phyloP scores from a whole-genome alignment of 192 early-diverging fungal genomes.

The Phlyctochytrium arcticum region DNA sequence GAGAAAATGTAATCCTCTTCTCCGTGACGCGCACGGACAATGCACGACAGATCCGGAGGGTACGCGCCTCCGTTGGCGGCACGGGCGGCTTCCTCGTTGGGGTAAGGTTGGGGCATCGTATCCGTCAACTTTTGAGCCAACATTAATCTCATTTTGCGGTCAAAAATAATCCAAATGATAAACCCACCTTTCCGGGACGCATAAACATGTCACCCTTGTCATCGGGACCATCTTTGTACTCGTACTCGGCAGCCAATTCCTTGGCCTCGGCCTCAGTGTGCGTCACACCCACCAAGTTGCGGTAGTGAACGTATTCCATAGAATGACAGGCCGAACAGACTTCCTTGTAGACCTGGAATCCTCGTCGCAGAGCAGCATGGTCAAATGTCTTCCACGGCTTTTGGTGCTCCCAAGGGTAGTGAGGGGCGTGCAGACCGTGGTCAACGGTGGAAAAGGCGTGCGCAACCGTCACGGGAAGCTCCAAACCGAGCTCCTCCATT shows the following conservation, averaged over 20 bases:
- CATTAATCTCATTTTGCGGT: background rate
- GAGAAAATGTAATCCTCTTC: slow-evolving; percentile 94
- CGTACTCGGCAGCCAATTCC: slow-evolving; percentile 86
- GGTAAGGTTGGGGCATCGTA: slow-evolving; percentile 83
- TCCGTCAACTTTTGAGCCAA: slow-evolving; percentile 63
- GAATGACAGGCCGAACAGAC: slow-evolving; percentile 98
- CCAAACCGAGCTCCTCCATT: slow-evolving; percentile 29
- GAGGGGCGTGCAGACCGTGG: slow-evolving; percentile 87
- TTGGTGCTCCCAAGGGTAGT: slow-evolving; percentile 85
- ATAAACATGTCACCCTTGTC: slow-evolving; percentile 88
- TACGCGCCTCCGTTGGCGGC: slow-evolving; percentile 93
- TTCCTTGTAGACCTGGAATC: slow-evolving; percentile 98
- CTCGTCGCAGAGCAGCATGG: slow-evolving; percentile 92
- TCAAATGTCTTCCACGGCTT: slow-evolving; percentile 83
- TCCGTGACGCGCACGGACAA: slow-evolving; percentile 91
- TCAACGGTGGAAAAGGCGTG: slow-evolving; percentile 75
- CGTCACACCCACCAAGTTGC: slow-evolving; percentile 91
- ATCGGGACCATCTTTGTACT: slow-evolving; percentile 91
- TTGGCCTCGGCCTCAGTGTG: slow-evolving; percentile 92
- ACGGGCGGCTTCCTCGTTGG: slow-evolving; percentile 95
- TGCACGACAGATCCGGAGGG: slow-evolving; percentile 93
- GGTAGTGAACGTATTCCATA: slow-evolving; percentile 87
- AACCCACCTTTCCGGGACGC: slow-evolving; percentile 77
- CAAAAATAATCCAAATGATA: background rate
- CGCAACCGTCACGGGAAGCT: slow-evolving; percentile 35